Evolutionary conservation across 208 protist species (phyloP), one percentile per base, ranked within the genome.

Genomic region (Trypanosoma vivax): DNA sequence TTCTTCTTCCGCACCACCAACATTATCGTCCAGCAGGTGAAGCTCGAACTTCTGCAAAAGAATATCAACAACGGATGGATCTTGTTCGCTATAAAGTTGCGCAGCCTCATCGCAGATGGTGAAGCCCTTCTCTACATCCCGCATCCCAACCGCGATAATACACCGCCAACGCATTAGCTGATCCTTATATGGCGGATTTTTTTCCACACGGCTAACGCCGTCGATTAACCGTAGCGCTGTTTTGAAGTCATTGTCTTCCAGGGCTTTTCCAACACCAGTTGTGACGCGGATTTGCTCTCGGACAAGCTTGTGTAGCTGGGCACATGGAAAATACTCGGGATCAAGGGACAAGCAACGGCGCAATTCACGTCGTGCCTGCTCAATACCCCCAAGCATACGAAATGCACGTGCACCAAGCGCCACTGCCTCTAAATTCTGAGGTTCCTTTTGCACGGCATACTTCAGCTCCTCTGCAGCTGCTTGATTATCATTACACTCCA

Each of bases 331-430:
- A 64, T 85, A 80, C 72, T 96, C 86, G 9, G 86, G 90, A 60
- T 96, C 87, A 10, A 96, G 56, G 2, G 71, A 59, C 10, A 96
- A 75, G 50, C 90, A 96, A 41, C 75, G 72, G 2, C 70, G 76
- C 43, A 92, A 51, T 59, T 91, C 84, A 2, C 47, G 38, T 18
- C 70, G 63, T 1, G 86, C 79, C 48, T 87, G 73, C 10, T 89
- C 85, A 10, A 87, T 43, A 1, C 86, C 78, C 14, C 86, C 90
- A 7, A 96, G 39, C 3, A 63, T 59, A 2, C 84, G 78, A 48
- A 92, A 65, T 6, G 79, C 79, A 45, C 73, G 62, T 2, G 90
- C 90, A 47, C 76, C 83, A 14, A 94, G 63, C 2, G 69, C 67
- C 13, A 90, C 72, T 10, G 82, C 84, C 13, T 70, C 61, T 37